phyloP scores from a whole-genome alignment of 768 basidiomycete species.

The Tulasnella sp. region DNA sequence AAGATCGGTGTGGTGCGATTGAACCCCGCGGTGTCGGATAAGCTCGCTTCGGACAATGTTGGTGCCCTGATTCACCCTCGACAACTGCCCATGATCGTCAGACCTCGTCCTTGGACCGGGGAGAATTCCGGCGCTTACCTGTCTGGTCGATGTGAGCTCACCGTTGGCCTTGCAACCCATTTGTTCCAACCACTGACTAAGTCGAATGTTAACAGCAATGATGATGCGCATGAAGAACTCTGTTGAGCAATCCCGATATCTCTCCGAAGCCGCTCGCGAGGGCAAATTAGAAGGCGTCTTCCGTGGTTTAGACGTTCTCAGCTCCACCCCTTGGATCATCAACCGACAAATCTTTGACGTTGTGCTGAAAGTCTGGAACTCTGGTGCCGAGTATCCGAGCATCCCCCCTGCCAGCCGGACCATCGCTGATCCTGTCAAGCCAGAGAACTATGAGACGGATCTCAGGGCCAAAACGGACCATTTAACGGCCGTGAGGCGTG shows the following conservation, averaged over 20 bases:
- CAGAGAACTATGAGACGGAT: constrained; percentile 39
- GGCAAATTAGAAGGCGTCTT: constrained; percentile 78
- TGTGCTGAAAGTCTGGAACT: constrained; percentile 73
- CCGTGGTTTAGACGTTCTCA: constrained; percentile 81
- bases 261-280: constrained; percentile 57
- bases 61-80: constrained; percentile 74
- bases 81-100: constrained; percentile 89
- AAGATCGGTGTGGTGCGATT: constrained; percentile 87
- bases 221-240: constrained; percentile 93
- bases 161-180: neutral
- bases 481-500: constrained; percentile 42
- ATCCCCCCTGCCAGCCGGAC: constrained; percentile 67
- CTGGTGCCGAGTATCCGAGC: constrained; percentile 68
- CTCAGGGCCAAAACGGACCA: constrained; percentile 45
- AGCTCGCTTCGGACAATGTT: constrained; percentile 63
- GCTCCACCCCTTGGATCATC: constrained; percentile 81
- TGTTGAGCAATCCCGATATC: constrained; percentile 68
- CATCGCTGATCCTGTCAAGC: constrained; percentile 48
- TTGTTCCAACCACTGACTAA: neutral
- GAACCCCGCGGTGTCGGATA: constrained; percentile 67
- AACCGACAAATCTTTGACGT: constrained; percentile 67
- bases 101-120: constrained; percentile 76
- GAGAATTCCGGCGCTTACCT: constrained; percentile 75
- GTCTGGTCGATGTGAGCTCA: constrained; percentile 53
- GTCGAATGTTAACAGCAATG: constrained; percentile 36